Base-by-base conservation (phyloP, 2,329 filamentous ascomycete species). In the Ceratocystis colombiana region DNA sequence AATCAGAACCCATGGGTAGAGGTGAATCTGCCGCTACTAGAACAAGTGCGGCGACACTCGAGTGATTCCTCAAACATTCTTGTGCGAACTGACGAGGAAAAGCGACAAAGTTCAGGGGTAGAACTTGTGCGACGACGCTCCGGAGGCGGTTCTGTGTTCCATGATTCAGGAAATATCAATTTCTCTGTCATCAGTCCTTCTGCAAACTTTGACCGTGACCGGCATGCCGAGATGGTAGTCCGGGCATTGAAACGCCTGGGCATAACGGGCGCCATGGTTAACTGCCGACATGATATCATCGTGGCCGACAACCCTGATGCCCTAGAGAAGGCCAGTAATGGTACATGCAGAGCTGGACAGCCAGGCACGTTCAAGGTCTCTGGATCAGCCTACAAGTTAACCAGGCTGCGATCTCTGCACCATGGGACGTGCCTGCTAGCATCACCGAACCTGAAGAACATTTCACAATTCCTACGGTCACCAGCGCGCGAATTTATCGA, bases 1-100 rank as follows among this genome's bases (percentile, higher is more conserved):
- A 99, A 99, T 75, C 94, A 99, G 78, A 99, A 99, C 74, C 94
- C 94, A 65, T 99, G 93, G 94, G 81, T 90, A 7, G 94, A 99
- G 77, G 86, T 90, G 69, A 89, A 96, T 73, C 80, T 96, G 7
- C 77, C 77, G 48, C 79, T 84, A 0, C 77, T 96, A 5, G 64
- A 68, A 30, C 33, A 41, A 25, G 46, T 68, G 20, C 22, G 50
- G 33, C 25, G 22, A 30, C 28, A 28, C 53, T 55, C 20, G 6
- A 37, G 30, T n/a, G 17, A 33, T 33, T 5, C 44, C 15, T 12
- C 46, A 30, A 20, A 66, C 12, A 37, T 61, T 7, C 25, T 61
- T 20, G 46, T 50, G 41, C 62, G 48, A 20, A 44, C 50, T 1
- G 71, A 71, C 2, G 30, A 70, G 69, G 64, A 70, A 71, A 62